These are phyloP conservation scores for Aspergillus avenaceus DNA, from an alignment of 495 filamentous ascomycete genomes.

Conservation along the genomic window DNA sequence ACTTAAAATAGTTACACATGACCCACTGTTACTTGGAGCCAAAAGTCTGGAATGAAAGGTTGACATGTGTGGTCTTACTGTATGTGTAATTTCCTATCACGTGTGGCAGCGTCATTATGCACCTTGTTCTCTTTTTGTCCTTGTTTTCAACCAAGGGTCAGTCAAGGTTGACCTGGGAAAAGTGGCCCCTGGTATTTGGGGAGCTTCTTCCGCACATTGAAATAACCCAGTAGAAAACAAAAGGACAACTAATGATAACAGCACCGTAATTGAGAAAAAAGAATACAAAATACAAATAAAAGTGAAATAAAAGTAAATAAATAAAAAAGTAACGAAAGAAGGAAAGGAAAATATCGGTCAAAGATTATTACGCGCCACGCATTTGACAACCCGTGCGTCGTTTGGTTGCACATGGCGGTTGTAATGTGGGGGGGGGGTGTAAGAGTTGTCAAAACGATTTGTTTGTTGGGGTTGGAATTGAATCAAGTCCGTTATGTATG, in stretches of 20 bases:
- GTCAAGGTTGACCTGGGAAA: not conserved
- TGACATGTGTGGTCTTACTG: not conserved
- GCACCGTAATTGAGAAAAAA: no score
- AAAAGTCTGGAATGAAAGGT: not conserved
- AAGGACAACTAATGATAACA: no score
- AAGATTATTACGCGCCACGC: not conserved
- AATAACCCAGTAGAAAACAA: no score
- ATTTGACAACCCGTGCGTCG: not conserved
- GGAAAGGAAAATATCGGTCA: not conserved
- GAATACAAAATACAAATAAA: no score
- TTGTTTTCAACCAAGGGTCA: not conserved
- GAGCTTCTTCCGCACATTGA: no score
- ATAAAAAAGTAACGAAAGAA: not conserved
- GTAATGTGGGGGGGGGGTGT: not conserved
- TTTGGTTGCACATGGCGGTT: not conserved
- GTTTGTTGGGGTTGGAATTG: not conserved
- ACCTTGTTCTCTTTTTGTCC: not conserved
- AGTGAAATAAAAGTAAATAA: no score
- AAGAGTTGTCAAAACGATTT: not conserved
- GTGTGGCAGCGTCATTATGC: not conserved
- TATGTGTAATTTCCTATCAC: not conserved
- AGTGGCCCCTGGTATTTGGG: not conserved
- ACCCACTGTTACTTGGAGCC: not conserved
- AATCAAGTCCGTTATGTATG: not conserved
- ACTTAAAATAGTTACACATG: not conserved